A percentile compares a stretch with the other conserved stretches of the same genome.
Evolutionary conservation across 176 grass and related monocot genomes (phyloP).

Genomic region (Dendrocalamus sinicus): DNA sequence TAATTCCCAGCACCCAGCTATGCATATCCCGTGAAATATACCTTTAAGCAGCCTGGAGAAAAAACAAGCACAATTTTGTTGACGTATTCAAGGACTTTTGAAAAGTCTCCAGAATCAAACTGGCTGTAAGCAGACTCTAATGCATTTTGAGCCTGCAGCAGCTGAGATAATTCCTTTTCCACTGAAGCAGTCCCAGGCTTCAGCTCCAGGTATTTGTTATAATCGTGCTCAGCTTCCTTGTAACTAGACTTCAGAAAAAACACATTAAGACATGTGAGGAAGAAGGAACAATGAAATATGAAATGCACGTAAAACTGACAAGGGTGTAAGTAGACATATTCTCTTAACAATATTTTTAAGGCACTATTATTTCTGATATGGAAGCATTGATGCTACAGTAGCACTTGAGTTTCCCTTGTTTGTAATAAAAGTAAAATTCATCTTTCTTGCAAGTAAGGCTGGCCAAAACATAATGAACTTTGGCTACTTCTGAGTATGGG

Average conservation of each 20-base stretch:
- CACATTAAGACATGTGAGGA: constrained; percentile 29
- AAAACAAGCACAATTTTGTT: constrained; percentile 92
- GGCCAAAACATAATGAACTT: background rate
- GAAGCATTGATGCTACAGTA: background rate
- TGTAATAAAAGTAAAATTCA: background rate
- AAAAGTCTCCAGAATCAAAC: constrained; percentile 75
- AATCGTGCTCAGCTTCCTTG: constrained; percentile 72
- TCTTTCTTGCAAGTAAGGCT: background rate
- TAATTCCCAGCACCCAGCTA: constrained; percentile 19
- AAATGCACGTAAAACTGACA: constrained; percentile 7
- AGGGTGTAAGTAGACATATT: background rate
- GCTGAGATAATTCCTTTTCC: constrained; percentile 89
- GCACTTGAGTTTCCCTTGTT: background rate
- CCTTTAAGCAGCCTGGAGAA: constrained; percentile 90
- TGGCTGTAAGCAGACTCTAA: constrained; percentile 71
- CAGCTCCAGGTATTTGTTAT: constrained; percentile 74
- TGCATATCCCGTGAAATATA: constrained; percentile 30
- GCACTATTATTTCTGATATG: background rate
- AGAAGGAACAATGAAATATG: background rate
- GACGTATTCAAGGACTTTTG: constrained; percentile 89
- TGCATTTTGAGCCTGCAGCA: constrained; percentile 78
- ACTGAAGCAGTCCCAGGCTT: constrained; percentile 61
- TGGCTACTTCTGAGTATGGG: background rate
- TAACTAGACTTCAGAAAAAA: constrained; percentile 53
- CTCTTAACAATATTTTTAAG: background rate